Base-by-base conservation (phyloP, 129 eudicot genomes). In the Tagetes erecta region DNA sequence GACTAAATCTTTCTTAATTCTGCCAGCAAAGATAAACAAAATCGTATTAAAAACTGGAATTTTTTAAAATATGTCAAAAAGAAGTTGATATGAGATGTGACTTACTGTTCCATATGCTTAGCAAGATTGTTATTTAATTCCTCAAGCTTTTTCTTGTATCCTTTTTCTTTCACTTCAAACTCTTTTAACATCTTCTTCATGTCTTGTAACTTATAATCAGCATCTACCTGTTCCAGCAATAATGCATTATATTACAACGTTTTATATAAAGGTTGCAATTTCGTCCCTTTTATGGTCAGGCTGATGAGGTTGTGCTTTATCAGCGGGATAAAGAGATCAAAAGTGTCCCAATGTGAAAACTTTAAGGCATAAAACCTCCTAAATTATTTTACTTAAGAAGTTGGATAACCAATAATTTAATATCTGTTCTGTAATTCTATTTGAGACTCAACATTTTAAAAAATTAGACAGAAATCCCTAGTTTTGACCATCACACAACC, bases 21-120 rank as follows among this genome's bases (percentile, higher is more conserved):
- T 95, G 86, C 38, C 71, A 72, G 42, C 42, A 40, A 40, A 53
- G 30, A 33, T 64, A 8, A 38, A 67, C 30, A 42, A 14, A 30
- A 20, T 36, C 37, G 5, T 31, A 41, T 52, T 13, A 41, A 51
- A 64, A 40, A 13, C 46, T 51, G 10, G 6, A 68, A n/a, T 62
- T 37, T 58, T 35, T 58, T 1, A 9, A 31, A 14, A 47, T 49
- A 27, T 36, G 49, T 55, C 35, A 45, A 46, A 45, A 75, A 66
- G 55, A 3, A 35, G 34, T 7, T 39, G 4, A 56, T 40, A 45
- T 27, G n/a, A 11, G 3, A 72, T 74, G 5, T 40, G 40, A 69
- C 97, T 71, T 81, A 91, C 99, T 91, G 99, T 64, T 95, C 99
- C 90, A 95, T 80, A 70, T 95, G 99, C 76, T 91, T 91, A 20